A percentile compares a stretch with the other conserved stretches of the same genome.
Evolutionary conservation across 2,329 filamentous ascomycete genomes (phyloP).

Genomic region (Karstenula rhodostoma): DNA sequence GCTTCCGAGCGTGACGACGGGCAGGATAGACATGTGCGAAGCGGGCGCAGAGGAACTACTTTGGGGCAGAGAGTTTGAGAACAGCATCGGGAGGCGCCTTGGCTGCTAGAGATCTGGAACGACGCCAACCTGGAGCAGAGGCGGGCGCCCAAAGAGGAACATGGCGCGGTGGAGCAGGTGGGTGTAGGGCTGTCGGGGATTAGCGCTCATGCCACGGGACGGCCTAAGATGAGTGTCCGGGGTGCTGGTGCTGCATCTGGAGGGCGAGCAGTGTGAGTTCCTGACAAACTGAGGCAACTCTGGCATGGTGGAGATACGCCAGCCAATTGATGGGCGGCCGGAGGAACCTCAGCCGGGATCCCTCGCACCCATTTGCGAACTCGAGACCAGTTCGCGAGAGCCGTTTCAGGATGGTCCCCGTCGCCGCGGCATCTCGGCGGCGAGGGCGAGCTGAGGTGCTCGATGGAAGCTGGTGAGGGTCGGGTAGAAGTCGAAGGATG

Average conservation of each 20-base stretch:
- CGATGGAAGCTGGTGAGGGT: slow-evolving; percentile 19
- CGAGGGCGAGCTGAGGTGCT: slow-evolving; percentile 14
- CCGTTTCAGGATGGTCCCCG: slow-evolving; percentile 31
- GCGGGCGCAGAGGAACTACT: slow-evolving; percentile 49
- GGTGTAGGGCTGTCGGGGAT: slow-evolving; percentile 44
- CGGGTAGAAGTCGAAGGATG: slow-evolving; percentile 17
- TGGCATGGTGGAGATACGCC: slow-evolving; percentile 23
- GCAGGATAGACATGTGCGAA: slow-evolving; percentile 41
- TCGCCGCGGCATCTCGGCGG: slow-evolving; percentile 16
- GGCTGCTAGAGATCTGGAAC: slow-evolving; percentile 53
- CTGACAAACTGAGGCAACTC: slow-evolving; percentile 41
- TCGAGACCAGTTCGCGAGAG: slow-evolving; percentile 28
- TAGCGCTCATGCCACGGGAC: slow-evolving; percentile 22
- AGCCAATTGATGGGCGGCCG: slow-evolving; percentile 22
- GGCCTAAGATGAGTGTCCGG: slow-evolving; percentile 20
- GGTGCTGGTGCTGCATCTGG: slow-evolving; percentile 28
- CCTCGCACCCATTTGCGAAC: slow-evolving; percentile 29
- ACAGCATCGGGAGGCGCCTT: slow-evolving; percentile 50
- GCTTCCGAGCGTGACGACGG: slow-evolving; percentile 41
- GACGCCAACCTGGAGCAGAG: slow-evolving; percentile 45
- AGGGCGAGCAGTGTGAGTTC: slow-evolving; percentile 38
- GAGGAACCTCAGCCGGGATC: slow-evolving; percentile 26
- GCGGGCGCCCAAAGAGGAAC: slow-evolving; percentile 50
- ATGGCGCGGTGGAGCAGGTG: slow-evolving; percentile 39
- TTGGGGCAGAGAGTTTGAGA: slow-evolving; percentile 47